phyloP scores from a whole-genome alignment of 2,329 filamentous ascomycete species.

The Botrytis squamosa region DNA sequence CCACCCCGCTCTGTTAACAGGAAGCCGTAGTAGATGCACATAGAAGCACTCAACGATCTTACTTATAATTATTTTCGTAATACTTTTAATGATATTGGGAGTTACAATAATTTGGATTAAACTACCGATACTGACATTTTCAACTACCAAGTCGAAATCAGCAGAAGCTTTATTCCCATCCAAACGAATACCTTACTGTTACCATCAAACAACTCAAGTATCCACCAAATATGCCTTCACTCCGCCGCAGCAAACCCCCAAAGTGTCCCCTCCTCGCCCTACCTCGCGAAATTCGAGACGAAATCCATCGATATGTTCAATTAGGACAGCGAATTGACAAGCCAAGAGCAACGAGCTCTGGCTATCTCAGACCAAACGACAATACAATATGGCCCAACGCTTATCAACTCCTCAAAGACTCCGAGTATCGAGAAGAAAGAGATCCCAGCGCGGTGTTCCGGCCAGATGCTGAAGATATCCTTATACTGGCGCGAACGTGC shows the following conservation, averaged over 20 bases:
- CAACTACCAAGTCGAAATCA: not conserved
- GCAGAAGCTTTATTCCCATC: not conserved
- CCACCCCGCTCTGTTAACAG: not conserved
- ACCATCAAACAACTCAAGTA: not conserved
- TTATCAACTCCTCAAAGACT: not conserved
- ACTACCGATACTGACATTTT: not conserved
- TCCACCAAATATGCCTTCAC: not conserved
- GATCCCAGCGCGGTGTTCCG: not conserved
- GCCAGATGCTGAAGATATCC: not conserved
- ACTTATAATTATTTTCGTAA: not conserved
- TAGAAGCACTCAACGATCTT: not conserved
- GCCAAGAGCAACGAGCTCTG: not conserved
- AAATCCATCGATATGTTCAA: not conserved
- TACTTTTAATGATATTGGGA: fast-evolving
- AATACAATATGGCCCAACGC: not conserved
- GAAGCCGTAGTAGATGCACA: not conserved
- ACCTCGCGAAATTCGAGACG: constrained; percentile 6
- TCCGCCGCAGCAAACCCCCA: not conserved
- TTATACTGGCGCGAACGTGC: constrained; percentile 4
- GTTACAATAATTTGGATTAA: not conserved
- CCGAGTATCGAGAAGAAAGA: not conserved
- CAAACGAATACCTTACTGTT: not conserved
- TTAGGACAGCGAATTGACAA: not conserved
- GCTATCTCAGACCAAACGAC: not conserved
- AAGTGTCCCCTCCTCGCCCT: not conserved